Conservation (phyloP, 768 basidiomycete genomes). For the Dictyophora rubrovolvata region DNA sequence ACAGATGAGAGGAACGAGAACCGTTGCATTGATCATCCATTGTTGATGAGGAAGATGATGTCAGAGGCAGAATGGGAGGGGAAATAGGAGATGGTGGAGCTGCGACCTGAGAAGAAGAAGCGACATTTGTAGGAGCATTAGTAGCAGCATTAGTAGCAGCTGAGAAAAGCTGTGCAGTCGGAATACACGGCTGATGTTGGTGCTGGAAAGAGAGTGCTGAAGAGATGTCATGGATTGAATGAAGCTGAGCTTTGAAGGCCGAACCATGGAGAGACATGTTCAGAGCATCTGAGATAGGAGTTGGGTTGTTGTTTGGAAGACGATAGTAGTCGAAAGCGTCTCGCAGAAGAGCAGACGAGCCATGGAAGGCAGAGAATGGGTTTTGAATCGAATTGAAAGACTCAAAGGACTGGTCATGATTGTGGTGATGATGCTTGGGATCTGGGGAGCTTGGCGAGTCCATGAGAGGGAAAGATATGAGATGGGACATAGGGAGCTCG, state of each 20-base stretch:
- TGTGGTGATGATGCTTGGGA: neutral
- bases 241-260: conserved; percentile 7
- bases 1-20: neutral
- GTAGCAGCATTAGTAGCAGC: conserved; percentile 1
- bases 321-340: conserved; percentile 10
- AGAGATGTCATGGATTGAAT: neutral
- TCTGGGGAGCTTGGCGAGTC: neutral
- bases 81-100: neutral
- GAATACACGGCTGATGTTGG: conserved; percentile 7
- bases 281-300: conserved; percentile 1
- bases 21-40: neutral
- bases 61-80: neutral
- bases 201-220: conserved; percentile 7
- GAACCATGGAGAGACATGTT: conserved; percentile 7
- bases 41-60: neutral
- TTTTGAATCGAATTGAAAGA: neutral
- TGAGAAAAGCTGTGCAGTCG: conserved; percentile 7
- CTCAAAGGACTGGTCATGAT: neutral
- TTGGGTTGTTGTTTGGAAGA: conserved; percentile 1
- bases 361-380: neutral
- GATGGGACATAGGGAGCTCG: conserved; percentile 11
- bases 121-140: neutral
- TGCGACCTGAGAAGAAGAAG: neutral
- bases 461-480: conserved; percentile 8
- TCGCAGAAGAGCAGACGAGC: neutral